Evolutionary conservation across 1,139 yeast species (phyloP).

Genomic region (Yamadazyma friedrichii): DNA sequence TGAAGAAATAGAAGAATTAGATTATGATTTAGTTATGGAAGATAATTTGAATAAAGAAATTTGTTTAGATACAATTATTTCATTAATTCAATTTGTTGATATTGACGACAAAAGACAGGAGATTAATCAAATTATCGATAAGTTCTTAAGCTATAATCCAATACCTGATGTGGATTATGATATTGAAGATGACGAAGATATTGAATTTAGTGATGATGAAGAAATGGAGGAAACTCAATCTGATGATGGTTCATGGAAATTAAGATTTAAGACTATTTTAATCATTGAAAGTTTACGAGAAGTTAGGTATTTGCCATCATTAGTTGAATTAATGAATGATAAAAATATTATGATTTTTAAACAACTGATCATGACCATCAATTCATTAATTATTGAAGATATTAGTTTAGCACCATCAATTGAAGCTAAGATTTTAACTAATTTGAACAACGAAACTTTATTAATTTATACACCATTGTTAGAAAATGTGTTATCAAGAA

Average conservation of each 20-base stretch:
- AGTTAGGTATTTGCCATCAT: conserved; percentile 6
- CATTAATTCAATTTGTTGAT: conserved; percentile 17
- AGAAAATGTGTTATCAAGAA: conserved; percentile 7
- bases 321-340: conserved; percentile 28
- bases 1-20: conserved; percentile 36
- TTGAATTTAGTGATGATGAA: conserved; percentile 42
- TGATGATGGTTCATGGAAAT: conserved; percentile 70
- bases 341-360: conserved; percentile 39
- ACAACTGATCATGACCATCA: conserved; percentile 31
- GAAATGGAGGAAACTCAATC: conserved; percentile 24
- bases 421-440: conserved; percentile 11
- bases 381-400: conserved; percentile 4
- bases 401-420: conserved; percentile 4
- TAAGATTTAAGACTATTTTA: conserved; percentile 56
- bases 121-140: conserved; percentile 18
- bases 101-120: not conserved
- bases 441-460: conserved; percentile 13
- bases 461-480: conserved; percentile 10
- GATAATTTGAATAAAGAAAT: conserved; percentile 46
- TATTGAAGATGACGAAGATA: conserved; percentile 23
- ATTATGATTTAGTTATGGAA: conserved; percentile 36
- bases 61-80: conserved; percentile 41
- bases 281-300: conserved; percentile 26
- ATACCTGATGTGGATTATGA: conserved; percentile 34
- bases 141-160: conserved; percentile 59